Evolutionary conservation across 495 filamentous ascomycete species (phyloP), one percentile per base, ranked within the genome.

Genomic region (Lepraria neglecta): DNA sequence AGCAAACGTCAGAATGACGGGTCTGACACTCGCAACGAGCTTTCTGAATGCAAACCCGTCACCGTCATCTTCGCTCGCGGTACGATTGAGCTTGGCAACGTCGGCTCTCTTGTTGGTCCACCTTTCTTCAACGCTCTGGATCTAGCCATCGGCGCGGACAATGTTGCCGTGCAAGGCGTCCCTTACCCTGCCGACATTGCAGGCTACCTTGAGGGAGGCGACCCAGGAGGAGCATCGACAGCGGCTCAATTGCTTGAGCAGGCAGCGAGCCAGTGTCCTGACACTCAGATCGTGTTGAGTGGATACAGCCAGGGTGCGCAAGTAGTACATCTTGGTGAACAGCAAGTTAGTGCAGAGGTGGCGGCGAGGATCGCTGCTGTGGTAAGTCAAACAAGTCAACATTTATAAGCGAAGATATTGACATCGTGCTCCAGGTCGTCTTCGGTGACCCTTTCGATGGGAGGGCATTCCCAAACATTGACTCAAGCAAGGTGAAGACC

Each of bases 271-370:
- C 68, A 75, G 30, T 87, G 84, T 64, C 83, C 84, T 1, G 72
- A 77, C 43, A 85, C 82, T 52, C 82, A 84, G 69, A 74, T 87
- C 58, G 77, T 85, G n/a, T 69, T 82, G 11, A 75, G 77, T 7
- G 84, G 84, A 33, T 87, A 86, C 67, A 83, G 80, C 1, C 83
- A 85, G 65, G 81, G 78, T 17, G 74, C 74, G 1, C 76, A 79
- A 74, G 69, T 81, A 15, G 75, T 78, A 3, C 82, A 82, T 71
- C 77, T 78, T 55, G 79, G 79, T 4, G 74, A 74, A 14, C 69
- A 47, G 42, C 67, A 70, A 50, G 67, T 80, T 14, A 65, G 65
- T 33, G 61, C 74, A 0, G 45, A 59, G 31, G 68, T 65, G 11
- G 66, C 65, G 27, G 48, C 62, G 11, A 69, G 58, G 60, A 64